phyloP scores from a whole-genome alignment of 208 protist species.

The Leishmania guyanensis region DNA sequence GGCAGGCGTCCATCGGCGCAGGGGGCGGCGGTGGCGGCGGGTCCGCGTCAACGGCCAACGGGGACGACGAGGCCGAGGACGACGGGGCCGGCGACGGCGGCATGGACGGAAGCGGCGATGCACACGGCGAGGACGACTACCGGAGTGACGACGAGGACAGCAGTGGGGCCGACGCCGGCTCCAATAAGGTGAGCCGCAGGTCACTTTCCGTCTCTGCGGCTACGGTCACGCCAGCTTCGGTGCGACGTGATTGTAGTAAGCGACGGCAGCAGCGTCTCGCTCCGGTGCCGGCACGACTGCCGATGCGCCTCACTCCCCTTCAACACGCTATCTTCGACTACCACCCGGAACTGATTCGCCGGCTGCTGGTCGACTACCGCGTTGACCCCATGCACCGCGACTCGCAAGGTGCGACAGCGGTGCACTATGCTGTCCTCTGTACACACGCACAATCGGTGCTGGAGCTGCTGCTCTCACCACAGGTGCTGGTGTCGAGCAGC shows the following conservation, averaged over 20 bases:
- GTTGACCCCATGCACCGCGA: constrained; percentile 77
- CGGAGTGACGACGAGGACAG: background rate
- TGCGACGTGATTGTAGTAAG: background rate
- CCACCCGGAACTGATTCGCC: constrained; percentile 82
- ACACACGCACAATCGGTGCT: constrained; percentile 45
- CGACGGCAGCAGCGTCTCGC: constrained; percentile 3
- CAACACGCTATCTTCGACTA: constrained; percentile 80
- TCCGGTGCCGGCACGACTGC: constrained; percentile 31
- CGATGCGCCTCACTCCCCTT: constrained; percentile 63
- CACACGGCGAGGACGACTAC: constrained; percentile 2
- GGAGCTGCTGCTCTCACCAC: constrained; percentile 54
- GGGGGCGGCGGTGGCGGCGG: background rate
- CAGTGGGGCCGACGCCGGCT: background rate
- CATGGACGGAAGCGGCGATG: background rate
- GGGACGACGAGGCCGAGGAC: background rate
- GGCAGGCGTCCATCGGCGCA: constrained; percentile 3
- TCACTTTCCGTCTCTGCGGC: background rate
- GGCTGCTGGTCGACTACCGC: constrained; percentile 69
- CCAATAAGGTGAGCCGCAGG: background rate
- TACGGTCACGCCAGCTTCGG: background rate
- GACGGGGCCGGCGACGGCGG: background rate
- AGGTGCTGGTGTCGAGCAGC: constrained; percentile 12
- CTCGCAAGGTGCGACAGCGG: constrained; percentile 67
- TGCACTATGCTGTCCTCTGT: constrained; percentile 75
- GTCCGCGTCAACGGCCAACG: background rate